Base-by-base conservation (phyloP, 768 basidiomycete genomes). In the Coprinopsis marcescibilis region DNA sequence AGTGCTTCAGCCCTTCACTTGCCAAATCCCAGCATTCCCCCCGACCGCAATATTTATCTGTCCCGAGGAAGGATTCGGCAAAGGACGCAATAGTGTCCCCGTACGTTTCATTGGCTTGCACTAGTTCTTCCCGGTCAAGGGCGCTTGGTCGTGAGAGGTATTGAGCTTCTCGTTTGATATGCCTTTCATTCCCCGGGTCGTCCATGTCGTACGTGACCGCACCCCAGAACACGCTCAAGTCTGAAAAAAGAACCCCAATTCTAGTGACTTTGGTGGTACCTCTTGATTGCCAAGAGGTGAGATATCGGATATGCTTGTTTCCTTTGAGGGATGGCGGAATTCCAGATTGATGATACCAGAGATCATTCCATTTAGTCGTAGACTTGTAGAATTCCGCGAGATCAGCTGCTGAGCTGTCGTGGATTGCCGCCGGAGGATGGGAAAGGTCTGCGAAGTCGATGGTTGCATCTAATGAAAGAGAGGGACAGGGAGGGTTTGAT, bases 11-110 rank as follows among this genome's bases (percentile, higher is more conserved):
- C 23, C 66, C 76, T 59, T 77, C 70, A 52, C 65, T 62, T 13
- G 78, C 77, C 25, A 81, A 57, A 61, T 78, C 76, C 78, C 78
- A 80, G 57, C 77, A 78, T 52, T 77, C 76, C 29, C 76, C 75
- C 20, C 70, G 69, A n/a, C 64, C 75, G 46, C 77, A 72, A 42
- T 65, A 70, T 46, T 63, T 52, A 4, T 72, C 71, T 1, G 67
- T 60, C 2, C 60, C 69, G 30, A 65, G 64, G 51, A 70, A 78
- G 21, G 62, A 57, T 54, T 73, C 71, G 14, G 74, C 78, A 53
- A 69, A 80, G 19, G 60, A 58, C 0, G 72, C 76, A 30, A 80
- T 62, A 1, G 66, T 66, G 40, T 73, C 71, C 26, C 76, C 77
- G 52, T 78, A 77, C 27, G 62, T 65, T 58, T 72, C 68, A 55